A percentile compares a stretch with the other conserved stretches of the same genome.
Conservation (phyloP, 2,329 filamentous ascomycete genomes). For the Phialemonium atrogriseum region DNA sequence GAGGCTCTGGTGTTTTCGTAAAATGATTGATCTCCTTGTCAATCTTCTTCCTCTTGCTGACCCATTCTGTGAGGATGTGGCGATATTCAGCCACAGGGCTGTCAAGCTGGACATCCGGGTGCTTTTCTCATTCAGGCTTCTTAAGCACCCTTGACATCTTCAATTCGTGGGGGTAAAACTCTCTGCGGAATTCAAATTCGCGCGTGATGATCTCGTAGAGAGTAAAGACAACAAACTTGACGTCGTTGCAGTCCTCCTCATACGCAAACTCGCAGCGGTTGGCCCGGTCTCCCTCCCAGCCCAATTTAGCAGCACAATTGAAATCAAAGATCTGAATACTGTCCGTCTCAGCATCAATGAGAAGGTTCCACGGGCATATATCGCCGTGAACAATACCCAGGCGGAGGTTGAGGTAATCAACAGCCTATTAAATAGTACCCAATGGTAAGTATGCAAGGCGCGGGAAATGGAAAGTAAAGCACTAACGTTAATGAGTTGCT, state of each 20-base stretch:
- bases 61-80: conserved; percentile 3
- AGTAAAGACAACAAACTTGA: conserved; percentile 9
- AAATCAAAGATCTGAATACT: conserved; percentile 10
- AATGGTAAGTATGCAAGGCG: conserved; percentile 20
- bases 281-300: conserved; percentile 9
- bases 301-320: conserved; percentile 7
- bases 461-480: conserved; percentile 25
- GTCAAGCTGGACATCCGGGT: conserved; percentile 5
- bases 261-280: conserved; percentile 1
- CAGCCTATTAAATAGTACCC: no score
- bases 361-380: conserved; percentile 8
- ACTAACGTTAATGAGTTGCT: conserved; percentile 7
- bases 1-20: background rate
- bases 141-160: background rate
- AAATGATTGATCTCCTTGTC: background rate
- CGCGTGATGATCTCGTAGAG: conserved; percentile 10
- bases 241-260: conserved; percentile 8
- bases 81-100: conserved; percentile 2
- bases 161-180: conserved; percentile 4
- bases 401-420: conserved; percentile 10
- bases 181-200: conserved; percentile 1
- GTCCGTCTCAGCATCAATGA: conserved; percentile 9
- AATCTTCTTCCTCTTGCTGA: background rate
- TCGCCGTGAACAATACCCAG: conserved; percentile 11
- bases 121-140: conserved; percentile 3